A percentile compares a stretch with the other conserved stretches of the same genome.
These are phyloP conservation scores for Eimeria falciformis DNA, from an alignment of 169 alveolate genomes.

Conservation along the genomic window DNA sequence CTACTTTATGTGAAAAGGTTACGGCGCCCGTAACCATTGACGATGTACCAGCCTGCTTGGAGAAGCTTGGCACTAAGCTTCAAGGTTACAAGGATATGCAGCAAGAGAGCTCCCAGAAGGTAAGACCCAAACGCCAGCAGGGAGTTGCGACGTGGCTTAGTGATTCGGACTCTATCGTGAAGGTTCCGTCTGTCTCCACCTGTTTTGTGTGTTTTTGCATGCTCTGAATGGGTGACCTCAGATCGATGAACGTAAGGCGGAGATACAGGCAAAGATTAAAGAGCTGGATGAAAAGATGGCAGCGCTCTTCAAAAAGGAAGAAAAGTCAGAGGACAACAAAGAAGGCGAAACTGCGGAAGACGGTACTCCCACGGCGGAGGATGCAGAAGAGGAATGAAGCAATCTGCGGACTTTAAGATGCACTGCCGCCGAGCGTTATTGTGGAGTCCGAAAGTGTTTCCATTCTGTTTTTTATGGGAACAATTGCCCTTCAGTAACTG, in stretches of 20 bases:
- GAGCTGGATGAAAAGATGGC: conserved; percentile 33
- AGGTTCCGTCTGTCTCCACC: not conserved
- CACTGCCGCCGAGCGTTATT: no score
- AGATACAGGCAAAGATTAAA: conserved; percentile 40
- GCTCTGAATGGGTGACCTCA: no score
- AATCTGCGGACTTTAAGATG: no score
- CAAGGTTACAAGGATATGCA: conserved; percentile 42
- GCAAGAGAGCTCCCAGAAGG: conserved; percentile 34
- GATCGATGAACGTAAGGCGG: conserved; percentile 65
- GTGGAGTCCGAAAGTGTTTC: no score
- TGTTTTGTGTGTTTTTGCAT: not conserved
- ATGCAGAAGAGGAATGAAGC: conserved; percentile 54
- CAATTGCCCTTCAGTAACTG: no score
- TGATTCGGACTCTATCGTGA: not conserved
- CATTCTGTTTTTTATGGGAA: no score
- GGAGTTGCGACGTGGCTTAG: not conserved
- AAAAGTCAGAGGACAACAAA: not conserved
- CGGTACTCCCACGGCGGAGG: conserved; percentile 51
- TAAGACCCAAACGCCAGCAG: not conserved
- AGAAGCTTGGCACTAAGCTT: conserved; percentile 57
- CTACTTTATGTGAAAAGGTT: not conserved
- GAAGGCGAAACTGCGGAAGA: conserved; percentile 61
- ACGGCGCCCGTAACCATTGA: conserved; percentile 40
- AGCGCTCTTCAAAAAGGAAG: conserved; percentile 13
- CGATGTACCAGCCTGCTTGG: conserved; percentile 46